Conservation (phyloP, 441 rosid genomes). For the Kokia cookei region DNA sequence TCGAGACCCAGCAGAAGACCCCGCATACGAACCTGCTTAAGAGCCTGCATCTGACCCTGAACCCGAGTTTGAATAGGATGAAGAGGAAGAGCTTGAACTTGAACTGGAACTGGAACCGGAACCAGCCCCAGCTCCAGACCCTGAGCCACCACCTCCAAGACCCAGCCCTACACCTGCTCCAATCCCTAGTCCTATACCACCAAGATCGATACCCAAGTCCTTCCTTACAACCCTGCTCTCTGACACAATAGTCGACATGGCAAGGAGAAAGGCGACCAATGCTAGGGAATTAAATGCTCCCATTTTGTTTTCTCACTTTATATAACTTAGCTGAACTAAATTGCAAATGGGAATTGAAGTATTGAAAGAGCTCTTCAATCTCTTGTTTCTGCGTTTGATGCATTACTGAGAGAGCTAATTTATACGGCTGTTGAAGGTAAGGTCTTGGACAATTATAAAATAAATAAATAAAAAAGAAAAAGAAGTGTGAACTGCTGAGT, state of each 20-base stretch:
- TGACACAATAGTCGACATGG: conserved; percentile 24
- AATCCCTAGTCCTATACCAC: conserved; percentile 47
- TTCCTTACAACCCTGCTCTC: conserved; percentile 51
- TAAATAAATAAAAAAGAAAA: no score
- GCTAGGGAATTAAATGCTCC: conserved; percentile 10
- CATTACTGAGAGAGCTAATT: neutral
- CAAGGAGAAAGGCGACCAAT: conserved; percentile 17
- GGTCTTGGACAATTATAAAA: neutral
- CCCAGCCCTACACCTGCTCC: conserved; percentile 59
- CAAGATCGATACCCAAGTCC: conserved; percentile 64
- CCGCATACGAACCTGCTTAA: conserved; percentile 57
- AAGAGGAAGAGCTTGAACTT: conserved; percentile 44
- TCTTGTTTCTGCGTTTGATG: neutral
- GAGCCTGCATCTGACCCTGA: conserved; percentile 43
- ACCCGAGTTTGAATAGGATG: conserved; percentile 29
- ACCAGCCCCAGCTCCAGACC: conserved; percentile 56
- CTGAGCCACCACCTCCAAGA: conserved; percentile 56
- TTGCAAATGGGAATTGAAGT: neutral
- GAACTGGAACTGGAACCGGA: conserved; percentile 51
- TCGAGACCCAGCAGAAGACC: conserved; percentile 55
- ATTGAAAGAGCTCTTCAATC: neutral
- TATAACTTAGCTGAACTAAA: neutral
- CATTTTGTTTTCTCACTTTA: conserved; percentile 5
- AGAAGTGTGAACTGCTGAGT: neutral
- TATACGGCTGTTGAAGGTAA: neutral